These are phyloP conservation scores for Fusarium nodosum DNA, from an alignment of 2,329 filamentous ascomycete genomes.

Conservation along the genomic window DNA sequence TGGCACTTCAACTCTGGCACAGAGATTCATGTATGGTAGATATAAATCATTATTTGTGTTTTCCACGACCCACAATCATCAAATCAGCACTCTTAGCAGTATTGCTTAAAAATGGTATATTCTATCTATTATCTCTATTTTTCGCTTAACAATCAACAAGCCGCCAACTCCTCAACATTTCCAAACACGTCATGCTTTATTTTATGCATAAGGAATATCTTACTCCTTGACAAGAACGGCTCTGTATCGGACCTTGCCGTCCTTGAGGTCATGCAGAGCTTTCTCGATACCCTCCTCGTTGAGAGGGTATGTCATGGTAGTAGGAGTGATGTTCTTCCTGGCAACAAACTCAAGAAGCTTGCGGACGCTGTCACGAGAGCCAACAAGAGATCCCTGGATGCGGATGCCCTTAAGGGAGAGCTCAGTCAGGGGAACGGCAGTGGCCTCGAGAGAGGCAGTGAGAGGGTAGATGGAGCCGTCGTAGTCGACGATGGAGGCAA, in stretches of 20 bases:
- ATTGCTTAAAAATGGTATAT: conserved; percentile 4
- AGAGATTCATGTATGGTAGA: conserved; percentile 44
- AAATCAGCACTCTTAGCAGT: accelerated
- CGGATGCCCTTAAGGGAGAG: conserved; percentile 38
- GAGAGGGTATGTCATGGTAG: conserved; percentile 49
- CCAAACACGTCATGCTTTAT: neutral
- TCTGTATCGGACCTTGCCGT: conserved; percentile 52
- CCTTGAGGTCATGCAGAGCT: conserved; percentile 54
- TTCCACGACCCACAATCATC: neutral
- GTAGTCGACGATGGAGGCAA: conserved; percentile 32
- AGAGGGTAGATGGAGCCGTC: conserved; percentile 38
- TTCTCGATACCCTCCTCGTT: conserved; percentile 52
- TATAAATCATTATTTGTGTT: accelerated
- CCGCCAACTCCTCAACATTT: neutral
- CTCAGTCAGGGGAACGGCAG: conserved; percentile 29
- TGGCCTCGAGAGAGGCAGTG: conserved; percentile 29
- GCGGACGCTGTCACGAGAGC: conserved; percentile 28
- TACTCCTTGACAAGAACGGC: conserved; percentile 49
- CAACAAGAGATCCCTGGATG: conserved; percentile 26
- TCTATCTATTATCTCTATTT: conserved; percentile 5
- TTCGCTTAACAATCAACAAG: conserved; percentile 6
- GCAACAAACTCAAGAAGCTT: conserved; percentile 51
- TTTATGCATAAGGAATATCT: neutral
- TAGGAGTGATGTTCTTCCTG: conserved; percentile 48
- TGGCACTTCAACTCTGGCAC: conserved; percentile 45